A percentile compares a stretch with the other conserved stretches of the same genome.
Conservation (phyloP, 495 filamentous ascomycete species). For the Lasiosphaeria ovina region DNA sequence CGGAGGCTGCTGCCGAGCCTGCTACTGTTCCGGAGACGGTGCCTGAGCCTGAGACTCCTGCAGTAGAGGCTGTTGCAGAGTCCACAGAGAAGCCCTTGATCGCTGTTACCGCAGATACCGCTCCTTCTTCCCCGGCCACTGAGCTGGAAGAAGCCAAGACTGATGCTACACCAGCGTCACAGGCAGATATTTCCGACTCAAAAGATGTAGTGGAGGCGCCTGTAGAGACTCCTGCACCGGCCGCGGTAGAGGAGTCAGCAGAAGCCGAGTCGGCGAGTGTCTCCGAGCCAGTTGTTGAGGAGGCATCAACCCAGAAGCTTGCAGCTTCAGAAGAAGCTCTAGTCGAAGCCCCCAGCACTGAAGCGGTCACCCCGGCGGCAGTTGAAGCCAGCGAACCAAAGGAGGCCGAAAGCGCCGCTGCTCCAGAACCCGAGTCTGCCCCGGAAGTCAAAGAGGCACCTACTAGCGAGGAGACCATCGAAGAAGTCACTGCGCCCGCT, state of each 20-base stretch:
- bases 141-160: too few species aligned
- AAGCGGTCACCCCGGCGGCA: not conserved
- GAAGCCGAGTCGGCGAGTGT: too few species aligned
- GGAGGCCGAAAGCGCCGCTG: too few species aligned
- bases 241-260: too few species aligned
- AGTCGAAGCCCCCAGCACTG: too few species aligned
- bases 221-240: too few species aligned
- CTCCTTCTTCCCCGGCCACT: too few species aligned
- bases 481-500: conserved; percentile 1
- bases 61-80: conserved; percentile 4
- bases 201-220: too few species aligned
- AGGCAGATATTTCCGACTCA: too few species aligned
- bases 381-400: not conserved
- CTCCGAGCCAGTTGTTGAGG: not conserved
- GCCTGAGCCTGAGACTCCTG: not conserved
- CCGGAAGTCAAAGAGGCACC: conserved; percentile 11
- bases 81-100: not conserved
- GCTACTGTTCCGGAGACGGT: conserved; percentile 2
- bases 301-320: not conserved
- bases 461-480: conserved; percentile 4
- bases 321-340: not conserved
- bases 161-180: too few species aligned
- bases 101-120: too few species aligned
- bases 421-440: not conserved
- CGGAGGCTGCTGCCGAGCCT: not conserved